phyloP scores from a whole-genome alignment of 768 basidiomycete genomes.

The Leccinum disarticulatum region DNA sequence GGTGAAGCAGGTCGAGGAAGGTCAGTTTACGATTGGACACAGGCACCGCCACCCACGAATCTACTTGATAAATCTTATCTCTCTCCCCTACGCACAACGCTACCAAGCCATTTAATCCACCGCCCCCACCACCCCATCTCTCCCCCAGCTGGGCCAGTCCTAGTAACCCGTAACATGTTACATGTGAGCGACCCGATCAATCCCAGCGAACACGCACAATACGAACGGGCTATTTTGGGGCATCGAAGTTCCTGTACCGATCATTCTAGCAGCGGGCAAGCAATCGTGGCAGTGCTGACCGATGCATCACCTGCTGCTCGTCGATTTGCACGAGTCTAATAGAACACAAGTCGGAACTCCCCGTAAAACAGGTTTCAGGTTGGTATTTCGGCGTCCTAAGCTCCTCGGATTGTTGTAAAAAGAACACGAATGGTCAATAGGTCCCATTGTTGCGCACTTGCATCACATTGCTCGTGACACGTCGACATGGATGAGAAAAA shows the following conservation, averaged over 20 bases:
- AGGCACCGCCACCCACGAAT: conserved; percentile 16
- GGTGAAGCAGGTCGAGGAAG: conserved; percentile 10
- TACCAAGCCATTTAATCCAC: not conserved
- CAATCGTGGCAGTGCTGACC: not conserved
- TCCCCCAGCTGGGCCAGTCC: not conserved
- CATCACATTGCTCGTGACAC: not conserved
- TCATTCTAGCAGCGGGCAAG: not conserved
- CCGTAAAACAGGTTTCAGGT: conserved; percentile 1
- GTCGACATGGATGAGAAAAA: not conserved
- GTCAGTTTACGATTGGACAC: not conserved
- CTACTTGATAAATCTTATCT: conserved; percentile 14
- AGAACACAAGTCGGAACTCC: not conserved
- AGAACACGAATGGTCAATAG: not conserved
- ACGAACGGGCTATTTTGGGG: not conserved
- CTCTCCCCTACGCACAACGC: not conserved
- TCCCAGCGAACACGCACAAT: not conserved
- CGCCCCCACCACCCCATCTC: not conserved
- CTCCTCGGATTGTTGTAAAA: not conserved
- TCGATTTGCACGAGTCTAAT: not conserved
- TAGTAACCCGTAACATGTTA: not conserved
- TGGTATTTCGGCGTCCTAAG: not conserved
- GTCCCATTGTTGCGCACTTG: not conserved
- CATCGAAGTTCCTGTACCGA: not conserved
- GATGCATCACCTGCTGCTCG: not conserved
- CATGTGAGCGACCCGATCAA: not conserved